Evolutionary conservation across 768 basidiomycete genomes (phyloP), one percentile per base, ranked within the genome.

Genomic region (Russula ochroleuca): DNA sequence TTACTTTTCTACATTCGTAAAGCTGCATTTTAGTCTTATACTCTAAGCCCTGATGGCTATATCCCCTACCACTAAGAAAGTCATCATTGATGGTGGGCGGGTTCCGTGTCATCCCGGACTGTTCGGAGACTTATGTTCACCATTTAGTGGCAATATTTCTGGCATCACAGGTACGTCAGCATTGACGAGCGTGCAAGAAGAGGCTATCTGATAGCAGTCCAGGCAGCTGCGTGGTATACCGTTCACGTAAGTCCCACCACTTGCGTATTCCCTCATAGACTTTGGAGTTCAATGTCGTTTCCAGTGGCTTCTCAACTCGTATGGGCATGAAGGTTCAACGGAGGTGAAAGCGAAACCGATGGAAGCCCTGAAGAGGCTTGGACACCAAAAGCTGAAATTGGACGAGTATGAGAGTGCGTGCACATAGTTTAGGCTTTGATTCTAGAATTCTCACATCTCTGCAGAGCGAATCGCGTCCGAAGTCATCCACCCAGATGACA

Each of bases 401-500:
- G 85, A 91, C 69, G 95, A 98, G 74, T 92, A 98, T 71, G 96
- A 99, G 78, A 77, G 92, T 92, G 73, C 66, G 87, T 74, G 33
- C 0, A 55, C 38, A 40, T 61, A n/a, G 31, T 28, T 13, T 48
- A 6, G 14, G 11, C 15, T 31, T 23, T 19, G 17, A 56, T 61
- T 43, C 2, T 21, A 13, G 51, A 13, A 13, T 57, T 59, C 35
- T 57, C 33, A 61, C 45, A 17, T 25, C 67, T n/a, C 25, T 62
- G 2, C 65, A 91, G 90, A 85, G 62, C 86, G 86, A 47, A 93
- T 98, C 61, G 92, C 96, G 5, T 90, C 88, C 43, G 95, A 98
- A 70, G 85, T 98, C 23, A 92, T 98, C 65, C 89, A 92, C 69
- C 92, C 93, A 3, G 92, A 94, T 72, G 91, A 95, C 70, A 95